phyloP scores from a whole-genome alignment of 257 asterid genomes.

The Solanum chiquidenum region DNA sequence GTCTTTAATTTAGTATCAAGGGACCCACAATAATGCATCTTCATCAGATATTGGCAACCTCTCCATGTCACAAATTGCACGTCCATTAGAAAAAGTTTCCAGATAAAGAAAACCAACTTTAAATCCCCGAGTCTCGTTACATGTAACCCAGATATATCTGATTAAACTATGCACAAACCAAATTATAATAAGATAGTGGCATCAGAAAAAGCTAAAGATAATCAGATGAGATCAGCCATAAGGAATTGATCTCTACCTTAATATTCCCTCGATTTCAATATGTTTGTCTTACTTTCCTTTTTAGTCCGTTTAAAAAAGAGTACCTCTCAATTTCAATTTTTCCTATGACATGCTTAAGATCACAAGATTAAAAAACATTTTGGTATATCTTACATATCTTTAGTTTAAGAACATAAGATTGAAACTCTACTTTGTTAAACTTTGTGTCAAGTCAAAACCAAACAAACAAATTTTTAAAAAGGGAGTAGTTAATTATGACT shows the following conservation, averaged over 20 bases:
- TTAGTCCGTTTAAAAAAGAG: neutral
- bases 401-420: neutral
- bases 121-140: neutral
- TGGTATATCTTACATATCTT: neutral
- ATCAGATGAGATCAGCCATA: constrained; percentile 2
- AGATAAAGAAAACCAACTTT: neutral
- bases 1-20: constrained; percentile 14
- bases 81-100: neutral
- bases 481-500: neutral
- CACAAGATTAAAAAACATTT: neutral
- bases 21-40: constrained; percentile 39
- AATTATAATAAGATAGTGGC: neutral
- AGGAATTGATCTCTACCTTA: neutral
- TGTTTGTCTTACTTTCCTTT: neutral
- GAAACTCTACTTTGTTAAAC: neutral
- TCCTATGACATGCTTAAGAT: neutral
- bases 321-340: neutral
- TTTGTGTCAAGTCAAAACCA: neutral
- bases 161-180: neutral
- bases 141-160: constrained; percentile 1
- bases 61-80: constrained; percentile 31
- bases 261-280: neutral
- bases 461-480: neutral
- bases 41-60: constrained; percentile 22
- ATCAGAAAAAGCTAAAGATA: constrained; percentile 4